Evolutionary conservation across 2,329 filamentous ascomycete genomes (phyloP).

Genomic region (Penicillium oxalicum): DNA sequence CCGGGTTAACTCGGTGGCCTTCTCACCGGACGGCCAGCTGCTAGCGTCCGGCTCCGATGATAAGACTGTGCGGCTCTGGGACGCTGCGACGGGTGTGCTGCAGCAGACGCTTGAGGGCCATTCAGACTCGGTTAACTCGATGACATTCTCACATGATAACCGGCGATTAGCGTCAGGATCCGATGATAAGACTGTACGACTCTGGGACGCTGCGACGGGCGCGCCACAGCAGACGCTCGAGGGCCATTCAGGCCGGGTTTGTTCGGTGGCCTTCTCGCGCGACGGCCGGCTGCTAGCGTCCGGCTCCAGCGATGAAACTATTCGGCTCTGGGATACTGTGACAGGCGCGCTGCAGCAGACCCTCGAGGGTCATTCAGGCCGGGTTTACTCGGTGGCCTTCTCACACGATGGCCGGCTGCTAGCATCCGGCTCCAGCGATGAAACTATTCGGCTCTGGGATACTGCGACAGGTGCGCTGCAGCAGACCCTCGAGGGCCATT

Average conservation of each 20-base stretch:
- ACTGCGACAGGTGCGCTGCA: slow-evolving; percentile 1
- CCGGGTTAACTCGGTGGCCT: neutral
- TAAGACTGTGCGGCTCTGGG: too few species aligned
- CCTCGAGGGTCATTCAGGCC: neutral
- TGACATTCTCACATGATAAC: neutral
- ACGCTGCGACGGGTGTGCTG: neutral
- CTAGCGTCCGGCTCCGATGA: neutral
- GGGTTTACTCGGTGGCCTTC: slow-evolving; percentile 1
- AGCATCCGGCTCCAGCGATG: slow-evolving; percentile 4
- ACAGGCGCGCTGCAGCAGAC: neutral
- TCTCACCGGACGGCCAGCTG: neutral
- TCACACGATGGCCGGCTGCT: slow-evolving; percentile 3
- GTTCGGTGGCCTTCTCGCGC: neutral
- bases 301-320: neutral
- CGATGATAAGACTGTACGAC: neutral
- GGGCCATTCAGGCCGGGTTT: neutral
- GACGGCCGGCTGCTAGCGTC: neutral
- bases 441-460: slow-evolving; percentile 8
- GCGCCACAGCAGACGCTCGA: neutral
- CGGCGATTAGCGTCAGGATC: neutral
- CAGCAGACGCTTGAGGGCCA: neutral
- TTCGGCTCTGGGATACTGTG: neutral
- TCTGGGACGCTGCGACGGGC: neutral
- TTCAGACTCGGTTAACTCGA: neutral
- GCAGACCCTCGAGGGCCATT: slow-evolving; percentile 13